Evolutionary conservation across 768 basidiomycete species (phyloP).

Genomic region (Termitomyces sp.): DNA sequence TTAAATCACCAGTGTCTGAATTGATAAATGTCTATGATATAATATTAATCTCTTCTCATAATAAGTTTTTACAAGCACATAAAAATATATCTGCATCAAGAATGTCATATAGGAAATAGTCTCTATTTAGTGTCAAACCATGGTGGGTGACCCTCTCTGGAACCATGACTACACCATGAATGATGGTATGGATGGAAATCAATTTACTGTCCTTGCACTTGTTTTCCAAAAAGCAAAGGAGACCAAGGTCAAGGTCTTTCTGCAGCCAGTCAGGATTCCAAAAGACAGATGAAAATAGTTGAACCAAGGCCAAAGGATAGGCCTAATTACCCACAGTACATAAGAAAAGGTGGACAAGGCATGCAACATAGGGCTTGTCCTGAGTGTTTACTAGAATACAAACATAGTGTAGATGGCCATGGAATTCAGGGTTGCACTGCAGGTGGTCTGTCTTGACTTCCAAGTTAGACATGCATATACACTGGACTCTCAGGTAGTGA

Average conservation of each 20-base stretch:
- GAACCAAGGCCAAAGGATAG: not conserved
- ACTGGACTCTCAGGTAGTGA: too few species aligned
- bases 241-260: not conserved
- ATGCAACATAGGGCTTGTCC: not conserved
- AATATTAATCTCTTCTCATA: too few species aligned
- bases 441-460: not conserved
- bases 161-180: not conserved
- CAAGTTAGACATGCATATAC: not conserved
- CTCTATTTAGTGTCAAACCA: not conserved
- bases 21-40: too few species aligned
- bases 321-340: not conserved
- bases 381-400: not conserved
- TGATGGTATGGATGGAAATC: not conserved
- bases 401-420: not conserved
- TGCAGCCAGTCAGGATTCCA: not conserved
- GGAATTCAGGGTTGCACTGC: not conserved
- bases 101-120: not conserved
- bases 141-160: not conserved
- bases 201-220: not conserved
- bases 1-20: too few species aligned
- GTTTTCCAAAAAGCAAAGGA: not conserved
- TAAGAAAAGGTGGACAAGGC: not conserved
- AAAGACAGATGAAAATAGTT: not conserved
- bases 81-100: not conserved
- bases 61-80: not conserved